Conservation (phyloP, 1,284 basidiomycete species). For the Irpex sp. region DNA sequence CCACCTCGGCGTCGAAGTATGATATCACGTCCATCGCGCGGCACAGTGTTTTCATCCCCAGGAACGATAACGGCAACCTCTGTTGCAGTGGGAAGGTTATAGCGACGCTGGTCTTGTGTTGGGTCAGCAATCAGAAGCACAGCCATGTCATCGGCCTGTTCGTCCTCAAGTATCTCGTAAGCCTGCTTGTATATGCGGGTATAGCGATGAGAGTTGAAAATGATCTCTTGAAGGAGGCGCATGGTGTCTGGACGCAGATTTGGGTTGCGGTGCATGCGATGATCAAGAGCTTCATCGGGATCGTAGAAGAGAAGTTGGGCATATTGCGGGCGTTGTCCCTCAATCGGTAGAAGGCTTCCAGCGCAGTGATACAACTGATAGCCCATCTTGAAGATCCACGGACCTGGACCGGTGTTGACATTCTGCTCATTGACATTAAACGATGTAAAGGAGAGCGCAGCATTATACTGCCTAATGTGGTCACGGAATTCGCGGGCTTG, state of each 20-base stretch:
- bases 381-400: conserved; percentile 20
- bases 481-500: conserved; percentile 18
- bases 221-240: conserved; percentile 13
- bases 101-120: conserved; percentile 15
- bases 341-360: conserved; percentile 15
- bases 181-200: conserved; percentile 15
- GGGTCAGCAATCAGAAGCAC: not conserved
- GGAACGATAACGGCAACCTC: conserved; percentile 26
- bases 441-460: conserved; percentile 27
- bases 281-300: conserved; percentile 12
- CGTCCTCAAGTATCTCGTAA: conserved; percentile 11
- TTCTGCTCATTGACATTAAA: conserved; percentile 17
- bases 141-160: not conserved
- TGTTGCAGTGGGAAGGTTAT: conserved; percentile 23
- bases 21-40: conserved; percentile 13
- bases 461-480: conserved; percentile 27
- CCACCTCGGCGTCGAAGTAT: conserved; percentile 12
- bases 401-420: conserved; percentile 7
- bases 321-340: conserved; percentile 12
- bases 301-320: conserved; percentile 24
- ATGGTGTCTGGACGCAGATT: conserved; percentile 13
- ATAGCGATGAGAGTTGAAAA: conserved; percentile 14
- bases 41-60: conserved; percentile 6
- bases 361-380: conserved; percentile 18
- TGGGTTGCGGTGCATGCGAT: conserved; percentile 11